These are phyloP conservation scores for Rhizopogon salebrosus DNA, from an alignment of 768 basidiomycete species.

Conservation along the genomic window DNA sequence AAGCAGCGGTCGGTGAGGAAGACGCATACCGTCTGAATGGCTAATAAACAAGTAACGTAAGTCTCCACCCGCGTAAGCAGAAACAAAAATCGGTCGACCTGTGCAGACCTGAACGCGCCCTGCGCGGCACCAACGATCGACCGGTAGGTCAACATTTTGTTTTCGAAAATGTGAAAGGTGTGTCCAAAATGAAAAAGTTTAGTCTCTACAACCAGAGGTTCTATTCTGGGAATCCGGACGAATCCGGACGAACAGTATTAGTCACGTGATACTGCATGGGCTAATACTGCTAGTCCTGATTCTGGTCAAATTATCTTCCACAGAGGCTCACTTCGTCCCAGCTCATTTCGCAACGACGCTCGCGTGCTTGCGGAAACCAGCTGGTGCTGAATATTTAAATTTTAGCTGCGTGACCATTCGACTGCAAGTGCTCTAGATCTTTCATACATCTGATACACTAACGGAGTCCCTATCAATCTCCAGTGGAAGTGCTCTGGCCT, in stretches of 20 bases:
- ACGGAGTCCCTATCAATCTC: no score
- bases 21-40: conserved; percentile 59
- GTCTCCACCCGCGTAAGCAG: not conserved
- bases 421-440: no score
- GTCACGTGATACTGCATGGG: not conserved
- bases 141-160: conserved; percentile 56
- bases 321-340: no score
- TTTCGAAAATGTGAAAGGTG: conserved; percentile 17
- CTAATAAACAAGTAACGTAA: conserved; percentile 33
- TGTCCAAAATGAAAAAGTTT: conserved; percentile 11
- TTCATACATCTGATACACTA: no score
- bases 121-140: conserved; percentile 52
- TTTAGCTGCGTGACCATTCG: no score
- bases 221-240: conserved; percentile 1
- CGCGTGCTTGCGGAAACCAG: no score
- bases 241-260: not conserved
- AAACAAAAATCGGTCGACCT: conserved; percentile 32
- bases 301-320: no score
- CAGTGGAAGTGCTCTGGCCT: not conserved
- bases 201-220: conserved; percentile 1
- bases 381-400: no score
- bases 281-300: no score
- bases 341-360: no score
- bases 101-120: conserved; percentile 42
- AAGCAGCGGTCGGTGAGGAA: conserved; percentile 78